phyloP scores from a whole-genome alignment of 1,139 yeast genomes.

The Yamadazyma membranifaciens region DNA sequence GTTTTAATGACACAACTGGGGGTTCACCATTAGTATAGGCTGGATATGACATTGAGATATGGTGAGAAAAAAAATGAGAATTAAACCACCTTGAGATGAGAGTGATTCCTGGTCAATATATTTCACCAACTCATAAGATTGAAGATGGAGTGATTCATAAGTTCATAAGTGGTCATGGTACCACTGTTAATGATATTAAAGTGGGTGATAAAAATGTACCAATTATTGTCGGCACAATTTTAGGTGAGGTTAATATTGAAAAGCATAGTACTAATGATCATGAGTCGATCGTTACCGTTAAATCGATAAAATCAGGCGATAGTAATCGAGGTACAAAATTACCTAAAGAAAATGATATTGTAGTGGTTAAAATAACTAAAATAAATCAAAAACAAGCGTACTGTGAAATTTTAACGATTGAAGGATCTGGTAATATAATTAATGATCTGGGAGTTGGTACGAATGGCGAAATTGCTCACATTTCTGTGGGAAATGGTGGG shows the following conservation, averaged over 20 bases:
- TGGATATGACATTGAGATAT: conserved; percentile 33
- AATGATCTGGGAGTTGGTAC: conserved; percentile 69
- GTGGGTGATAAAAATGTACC: conserved; percentile 30
- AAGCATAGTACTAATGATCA: conserved; percentile 3
- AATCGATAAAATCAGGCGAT: conserved; percentile 6
- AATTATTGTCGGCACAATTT: conserved; percentile 63
- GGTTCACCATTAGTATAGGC: conserved; percentile 45
- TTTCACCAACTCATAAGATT: conserved; percentile 35
- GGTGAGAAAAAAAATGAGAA: conserved; percentile 1
- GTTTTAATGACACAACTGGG: conserved; percentile 42
- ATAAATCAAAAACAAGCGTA: conserved; percentile 69
- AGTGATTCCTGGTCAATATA: conserved; percentile 78
- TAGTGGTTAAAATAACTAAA: conserved; percentile 71
- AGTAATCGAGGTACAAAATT: conserved; percentile 42
- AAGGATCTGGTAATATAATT: conserved; percentile 56
- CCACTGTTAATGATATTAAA: conserved; percentile 32
- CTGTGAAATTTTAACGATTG: conserved; percentile 82
- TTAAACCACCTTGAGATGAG: conserved; percentile 1
- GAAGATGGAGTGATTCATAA: conserved; percentile 21
- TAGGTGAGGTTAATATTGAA: conserved; percentile 51
- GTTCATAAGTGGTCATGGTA: conserved; percentile 39
- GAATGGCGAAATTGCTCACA: conserved; percentile 50
- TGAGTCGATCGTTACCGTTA: conserved; percentile 29
- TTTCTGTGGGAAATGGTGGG: conserved; percentile 47
- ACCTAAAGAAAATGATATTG: conserved; percentile 85